phyloP scores from a whole-genome alignment of 2,329 filamentous ascomycete genomes.

The Fusarium tanahbumbuense region DNA sequence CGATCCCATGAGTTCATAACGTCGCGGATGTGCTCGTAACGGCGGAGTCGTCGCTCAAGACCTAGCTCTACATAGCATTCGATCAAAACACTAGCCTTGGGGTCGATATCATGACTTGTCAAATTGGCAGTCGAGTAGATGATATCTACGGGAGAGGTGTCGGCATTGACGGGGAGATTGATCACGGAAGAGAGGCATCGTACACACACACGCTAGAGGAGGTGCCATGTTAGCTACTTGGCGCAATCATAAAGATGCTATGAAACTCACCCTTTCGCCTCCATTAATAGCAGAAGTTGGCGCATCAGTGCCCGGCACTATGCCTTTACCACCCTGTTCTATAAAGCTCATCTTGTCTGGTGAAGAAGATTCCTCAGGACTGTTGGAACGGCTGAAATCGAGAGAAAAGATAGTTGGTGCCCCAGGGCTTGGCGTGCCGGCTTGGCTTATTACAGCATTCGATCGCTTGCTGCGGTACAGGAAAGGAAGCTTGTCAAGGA shows the following conservation, averaged over 20 bases:
- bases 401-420: slow-evolving; percentile 52
- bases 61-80: slow-evolving; percentile 82
- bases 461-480: slow-evolving; percentile 58
- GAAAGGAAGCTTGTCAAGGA: slow-evolving; percentile 62
- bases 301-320: slow-evolving; percentile 72
- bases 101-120: slow-evolving; percentile 72
- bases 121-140: slow-evolving; percentile 73
- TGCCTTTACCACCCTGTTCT: slow-evolving; percentile 59
- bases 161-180: slow-evolving; percentile 76
- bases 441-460: slow-evolving; percentile 49
- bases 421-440: slow-evolving; percentile 50
- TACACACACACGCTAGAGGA: slow-evolving; percentile 72
- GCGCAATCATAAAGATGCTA: background rate
- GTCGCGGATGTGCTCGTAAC: slow-evolving; percentile 87
- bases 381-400: slow-evolving; percentile 50
- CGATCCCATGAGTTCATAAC: slow-evolving; percentile 93
- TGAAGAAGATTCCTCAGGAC: slow-evolving; percentile 47
- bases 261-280: slow-evolving; percentile 75
- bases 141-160: slow-evolving; percentile 80
- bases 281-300: slow-evolving; percentile 85
- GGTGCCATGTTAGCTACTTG: slow-evolving; percentile 15
- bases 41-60: slow-evolving; percentile 83
- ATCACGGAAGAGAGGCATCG: slow-evolving; percentile 77
- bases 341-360: slow-evolving; percentile 55
- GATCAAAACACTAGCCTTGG: slow-evolving; percentile 75